phyloP scores from a whole-genome alignment of 2,329 filamentous ascomycete genomes.

The Aspergillus brasiliensis region DNA sequence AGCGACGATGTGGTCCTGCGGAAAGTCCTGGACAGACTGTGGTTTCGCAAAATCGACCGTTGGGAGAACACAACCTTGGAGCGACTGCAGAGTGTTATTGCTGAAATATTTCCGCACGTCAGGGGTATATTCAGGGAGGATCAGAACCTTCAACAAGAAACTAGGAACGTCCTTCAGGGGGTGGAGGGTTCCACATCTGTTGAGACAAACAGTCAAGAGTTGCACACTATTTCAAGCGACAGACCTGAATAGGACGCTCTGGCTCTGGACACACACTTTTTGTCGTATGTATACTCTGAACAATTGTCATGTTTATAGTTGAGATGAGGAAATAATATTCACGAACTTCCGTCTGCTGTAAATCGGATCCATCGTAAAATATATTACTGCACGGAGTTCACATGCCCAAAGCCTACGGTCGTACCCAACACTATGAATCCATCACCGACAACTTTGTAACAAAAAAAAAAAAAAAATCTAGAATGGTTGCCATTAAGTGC shows the following conservation, averaged over 20 bases:
- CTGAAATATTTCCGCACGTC: background rate
- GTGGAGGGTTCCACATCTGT: background rate
- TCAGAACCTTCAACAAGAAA: background rate
- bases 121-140: background rate
- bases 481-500: too few relatives aligned
- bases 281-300: too few relatives aligned
- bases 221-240: background rate
- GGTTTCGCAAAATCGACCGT: background rate
- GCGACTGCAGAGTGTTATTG: background rate
- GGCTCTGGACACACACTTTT: too few relatives aligned
- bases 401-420: too few relatives aligned
- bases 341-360: too few relatives aligned
- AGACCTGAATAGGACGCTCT: background rate
- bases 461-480: too few relatives aligned
- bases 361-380: too few relatives aligned
- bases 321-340: too few relatives aligned
- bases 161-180: background rate
- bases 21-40: background rate
- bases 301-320: too few relatives aligned
- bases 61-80: background rate
- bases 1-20: background rate
- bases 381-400: too few relatives aligned
- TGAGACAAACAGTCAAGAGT: background rate
- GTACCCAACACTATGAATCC: too few relatives aligned
- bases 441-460: too few relatives aligned